A percentile compares a stretch with the other conserved stretches of the same genome.
Evolutionary conservation across 2,329 filamentous ascomycete genomes (phyloP).

Genomic region (Fusarium decemcellulare): DNA sequence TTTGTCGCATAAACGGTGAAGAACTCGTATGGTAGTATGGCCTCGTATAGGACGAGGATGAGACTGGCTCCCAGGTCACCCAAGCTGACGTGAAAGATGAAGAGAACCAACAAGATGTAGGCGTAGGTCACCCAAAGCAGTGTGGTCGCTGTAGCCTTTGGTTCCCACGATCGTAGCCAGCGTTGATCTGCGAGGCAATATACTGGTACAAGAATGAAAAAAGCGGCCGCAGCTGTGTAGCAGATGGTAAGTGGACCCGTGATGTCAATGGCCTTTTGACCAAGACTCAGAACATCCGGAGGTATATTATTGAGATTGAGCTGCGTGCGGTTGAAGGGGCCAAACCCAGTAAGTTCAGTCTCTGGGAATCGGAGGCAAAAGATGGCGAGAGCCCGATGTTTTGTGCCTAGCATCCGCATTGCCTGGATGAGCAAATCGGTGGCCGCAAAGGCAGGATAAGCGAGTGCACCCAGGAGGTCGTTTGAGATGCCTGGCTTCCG

Average conservation of each 20-base stretch:
- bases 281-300: background rate
- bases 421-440: conserved; percentile 15
- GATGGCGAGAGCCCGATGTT: conserved; percentile 14
- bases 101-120: background rate
- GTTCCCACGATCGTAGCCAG: no score
- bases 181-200: background rate
- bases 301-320: conserved; percentile 7
- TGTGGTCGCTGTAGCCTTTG: no score
- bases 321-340: background rate
- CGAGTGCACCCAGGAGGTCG: conserved; percentile 16
- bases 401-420: background rate
- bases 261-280: conserved; percentile 10
- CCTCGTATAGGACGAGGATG: background rate
- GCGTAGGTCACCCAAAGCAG: background rate
- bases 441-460: conserved; percentile 17
- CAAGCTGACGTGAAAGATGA: conserved; percentile 14
- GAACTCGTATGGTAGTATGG: background rate
- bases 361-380: conserved; percentile 1
- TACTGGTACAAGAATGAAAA: background rate
- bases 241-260: conserved; percentile 1
- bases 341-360: background rate
- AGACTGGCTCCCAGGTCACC: background rate
- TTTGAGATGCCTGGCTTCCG: conserved; percentile 11
- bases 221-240: background rate
- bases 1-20: background rate